These are phyloP conservation scores for Boletus sensibilis DNA, from an alignment of 768 basidiomycete genomes.

Conservation along the genomic window DNA sequence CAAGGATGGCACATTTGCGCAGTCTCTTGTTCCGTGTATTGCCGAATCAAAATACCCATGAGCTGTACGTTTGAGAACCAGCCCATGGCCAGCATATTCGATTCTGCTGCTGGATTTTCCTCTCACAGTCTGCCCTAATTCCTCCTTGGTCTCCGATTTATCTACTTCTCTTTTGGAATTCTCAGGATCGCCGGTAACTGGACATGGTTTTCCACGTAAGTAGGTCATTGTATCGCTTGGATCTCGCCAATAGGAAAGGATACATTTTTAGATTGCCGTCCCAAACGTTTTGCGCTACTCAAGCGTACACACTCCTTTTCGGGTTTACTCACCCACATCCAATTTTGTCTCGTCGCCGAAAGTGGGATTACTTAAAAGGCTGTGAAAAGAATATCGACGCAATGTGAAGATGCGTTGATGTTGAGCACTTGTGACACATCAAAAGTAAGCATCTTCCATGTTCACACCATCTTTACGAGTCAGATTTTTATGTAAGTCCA, in stretches of 20 bases:
- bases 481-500: not conserved
- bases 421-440: not conserved
- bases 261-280: not conserved
- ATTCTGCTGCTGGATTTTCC: not conserved
- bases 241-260: not conserved
- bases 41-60: not conserved
- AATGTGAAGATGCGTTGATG: not conserved
- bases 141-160: not conserved
- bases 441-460: not conserved
- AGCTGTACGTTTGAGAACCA: not conserved
- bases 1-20: not conserved
- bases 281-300: not conserved
- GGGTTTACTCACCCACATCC: not conserved
- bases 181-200: not conserved
- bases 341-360: not conserved
- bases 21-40: not conserved
- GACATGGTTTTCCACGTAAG: not conserved
- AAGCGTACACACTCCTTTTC: not conserved
- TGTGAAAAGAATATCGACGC: not conserved
- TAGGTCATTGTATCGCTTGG: not conserved
- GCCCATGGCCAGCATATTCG: not conserved
- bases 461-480: not conserved
- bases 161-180: not conserved
- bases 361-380: not conserved
- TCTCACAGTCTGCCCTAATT: constrained; percentile 1